phyloP scores from a whole-genome alignment of 2,329 filamentous ascomycete genomes.

The Beauveria sp. region DNA sequence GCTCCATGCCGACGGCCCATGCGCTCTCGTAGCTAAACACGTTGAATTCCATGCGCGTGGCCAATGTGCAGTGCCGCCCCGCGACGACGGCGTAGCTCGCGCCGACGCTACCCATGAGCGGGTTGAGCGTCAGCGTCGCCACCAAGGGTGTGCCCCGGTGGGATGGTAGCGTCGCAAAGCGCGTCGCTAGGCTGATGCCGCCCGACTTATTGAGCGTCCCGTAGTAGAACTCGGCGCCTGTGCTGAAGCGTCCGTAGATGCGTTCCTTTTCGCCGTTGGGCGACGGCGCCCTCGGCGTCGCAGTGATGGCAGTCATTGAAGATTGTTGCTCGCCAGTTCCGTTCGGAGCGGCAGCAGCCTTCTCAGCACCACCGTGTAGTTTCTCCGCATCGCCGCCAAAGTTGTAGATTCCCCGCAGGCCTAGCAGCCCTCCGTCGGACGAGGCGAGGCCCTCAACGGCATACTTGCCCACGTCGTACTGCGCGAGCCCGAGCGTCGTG shows the following conservation, averaged over 20 bases:
- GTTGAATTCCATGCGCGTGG: slow-evolving; percentile 92
- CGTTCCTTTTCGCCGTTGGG: slow-evolving; percentile 41
- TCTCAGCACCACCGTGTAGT: slow-evolving; percentile 1
- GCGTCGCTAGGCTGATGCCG: slow-evolving; percentile 78
- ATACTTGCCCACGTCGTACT: slow-evolving; percentile 82
- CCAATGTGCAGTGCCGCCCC: slow-evolving; percentile 72
- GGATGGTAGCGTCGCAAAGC: slow-evolving; percentile 79
- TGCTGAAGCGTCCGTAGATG: slow-evolving; percentile 76
- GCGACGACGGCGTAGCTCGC: slow-evolving; percentile 89
- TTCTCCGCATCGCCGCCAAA: slow-evolving; percentile 65
- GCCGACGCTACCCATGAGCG: slow-evolving; percentile 86
- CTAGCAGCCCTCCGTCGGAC: slow-evolving; percentile 83
- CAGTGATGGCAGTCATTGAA: not conserved
- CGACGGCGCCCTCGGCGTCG: not conserved
- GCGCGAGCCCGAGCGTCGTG: slow-evolving; percentile 63
- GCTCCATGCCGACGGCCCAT: slow-evolving; percentile 82
- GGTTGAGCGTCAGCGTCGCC: slow-evolving; percentile 87
- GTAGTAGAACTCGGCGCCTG: slow-evolving; percentile 91
- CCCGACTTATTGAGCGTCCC: slow-evolving; percentile 90
- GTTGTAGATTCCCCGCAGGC: slow-evolving; percentile 85
- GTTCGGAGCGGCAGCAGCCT: not conserved
- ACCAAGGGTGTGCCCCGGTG: slow-evolving; percentile 85
- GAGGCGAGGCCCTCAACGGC: slow-evolving; percentile 86
- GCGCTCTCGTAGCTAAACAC: slow-evolving; percentile 97
- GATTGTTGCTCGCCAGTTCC: not conserved